These are phyloP conservation scores for Meripilus lineatus DNA, from an alignment of 1,284 basidiomycete species.

Conservation along the genomic window DNA sequence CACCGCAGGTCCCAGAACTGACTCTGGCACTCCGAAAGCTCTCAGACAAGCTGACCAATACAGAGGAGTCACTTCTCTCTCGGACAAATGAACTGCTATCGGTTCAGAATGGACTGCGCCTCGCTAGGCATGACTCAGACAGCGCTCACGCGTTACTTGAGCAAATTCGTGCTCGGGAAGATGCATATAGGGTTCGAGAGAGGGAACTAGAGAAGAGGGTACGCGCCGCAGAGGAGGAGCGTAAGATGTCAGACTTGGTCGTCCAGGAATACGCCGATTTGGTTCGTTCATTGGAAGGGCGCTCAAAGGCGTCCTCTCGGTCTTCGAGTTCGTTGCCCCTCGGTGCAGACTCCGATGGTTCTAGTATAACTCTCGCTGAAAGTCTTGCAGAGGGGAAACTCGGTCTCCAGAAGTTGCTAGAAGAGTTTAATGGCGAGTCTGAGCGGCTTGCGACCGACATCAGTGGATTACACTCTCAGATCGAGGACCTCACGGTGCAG, in stretches of 20 bases:
- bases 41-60: conserved; percentile 58
- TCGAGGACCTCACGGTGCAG: conserved; percentile 37
- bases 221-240: conserved; percentile 48
- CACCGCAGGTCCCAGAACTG: conserved; percentile 53
- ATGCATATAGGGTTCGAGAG: conserved; percentile 43
- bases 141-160: conserved; percentile 48
- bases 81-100: conserved; percentile 45
- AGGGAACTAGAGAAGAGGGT: conserved; percentile 40
- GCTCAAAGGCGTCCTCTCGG: conserved; percentile 18
- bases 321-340: conserved; percentile 13
- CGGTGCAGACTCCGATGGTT: conserved; percentile 12
- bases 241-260: conserved; percentile 55
- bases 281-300: conserved; percentile 54
- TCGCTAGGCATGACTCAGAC: conserved; percentile 40
- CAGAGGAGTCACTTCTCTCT: conserved; percentile 47
- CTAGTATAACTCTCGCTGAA: conserved; percentile 30
- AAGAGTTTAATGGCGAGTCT: conserved; percentile 45
- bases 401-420: conserved; percentile 43
- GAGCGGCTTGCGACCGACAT: conserved; percentile 45
- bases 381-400: conserved; percentile 44
- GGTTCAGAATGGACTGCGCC: conserved; percentile 37
- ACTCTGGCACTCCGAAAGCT: conserved; percentile 62
- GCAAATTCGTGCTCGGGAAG: conserved; percentile 45
- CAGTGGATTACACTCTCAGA: conserved; percentile 37
- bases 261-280: conserved; percentile 68